Base-by-base conservation (phyloP, 768 basidiomycete species). In the Amanita pseudoporphyria region DNA sequence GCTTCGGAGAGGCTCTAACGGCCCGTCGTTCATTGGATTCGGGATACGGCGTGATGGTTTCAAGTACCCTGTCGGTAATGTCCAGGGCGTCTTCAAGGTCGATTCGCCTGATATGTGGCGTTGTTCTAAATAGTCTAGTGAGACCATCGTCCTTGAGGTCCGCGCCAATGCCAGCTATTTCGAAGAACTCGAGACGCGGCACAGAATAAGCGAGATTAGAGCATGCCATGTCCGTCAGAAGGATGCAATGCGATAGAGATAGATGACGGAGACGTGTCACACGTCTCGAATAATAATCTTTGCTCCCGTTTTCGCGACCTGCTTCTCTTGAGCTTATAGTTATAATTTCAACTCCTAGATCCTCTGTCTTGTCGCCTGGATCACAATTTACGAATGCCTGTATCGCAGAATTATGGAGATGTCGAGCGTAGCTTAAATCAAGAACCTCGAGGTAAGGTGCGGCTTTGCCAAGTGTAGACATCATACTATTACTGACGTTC, bases 1-100 rank as follows among this genome's bases (percentile, higher is more conserved):
- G 69, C 46, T 76, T 67, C 13, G 65, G 69, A 12, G 62, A 58
- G 14, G 47, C 51, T 58, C 57, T 45, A 19, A 19, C 18, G 5
- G 18, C 12, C 22, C 19, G 18, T 35, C 18, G 30, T 31, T 19
- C 39, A 21, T 38, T 14, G 9, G 48, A 22, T 13, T 32, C 26
- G 14, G 35, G n/a, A 14, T 14, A 21, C 5, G 82, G 84, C 1
- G 85, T 87, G 30, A 96, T 68, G 0, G 71, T 69, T 16, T 69
- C 67, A 21, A 95, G 62, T n/a, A 92, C 74, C 2, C 71, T 66
- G 62, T 95, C 90, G 1, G 78, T 84, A 47, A 93, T 77, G 14
- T 81, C 76, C 10, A 65, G 63, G 5, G 88, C 88, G 55, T 90
- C 87, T 60, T 95, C 93, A n/a, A 96, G 68, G 61, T 96, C 93